phyloP scores from a whole-genome alignment of 768 basidiomycete genomes.

The Punctularia strigosozonata region DNA sequence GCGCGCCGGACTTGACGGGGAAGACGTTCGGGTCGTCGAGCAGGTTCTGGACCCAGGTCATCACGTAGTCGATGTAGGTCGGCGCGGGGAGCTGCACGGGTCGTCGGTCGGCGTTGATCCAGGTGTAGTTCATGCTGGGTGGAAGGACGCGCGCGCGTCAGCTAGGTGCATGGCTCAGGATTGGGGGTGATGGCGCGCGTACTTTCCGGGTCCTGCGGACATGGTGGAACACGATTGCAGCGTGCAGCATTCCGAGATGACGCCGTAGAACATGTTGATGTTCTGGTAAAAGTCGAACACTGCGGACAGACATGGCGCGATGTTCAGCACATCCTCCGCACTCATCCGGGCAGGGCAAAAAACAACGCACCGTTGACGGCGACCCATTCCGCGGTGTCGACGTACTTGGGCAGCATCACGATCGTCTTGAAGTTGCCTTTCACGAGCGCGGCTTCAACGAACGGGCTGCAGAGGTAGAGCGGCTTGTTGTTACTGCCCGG shows the following conservation, averaged over 20 bases:
- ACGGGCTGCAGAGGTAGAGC: slow-evolving; percentile 86
- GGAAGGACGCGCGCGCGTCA: not conserved
- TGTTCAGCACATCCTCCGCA: not conserved
- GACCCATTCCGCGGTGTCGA: slow-evolving; percentile 95
- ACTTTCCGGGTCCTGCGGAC: slow-evolving; percentile 77
- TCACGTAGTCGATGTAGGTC: slow-evolving; percentile 95
- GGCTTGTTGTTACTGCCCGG: slow-evolving; percentile 38
- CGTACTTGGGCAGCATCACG: slow-evolving; percentile 90
- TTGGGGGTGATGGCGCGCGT: not conserved
- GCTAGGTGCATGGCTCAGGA: not conserved
- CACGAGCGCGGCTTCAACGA: slow-evolving; percentile 89
- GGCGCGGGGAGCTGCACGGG: slow-evolving; percentile 83
- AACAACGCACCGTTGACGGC: slow-evolving; percentile 74
- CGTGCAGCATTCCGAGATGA: slow-evolving; percentile 88
- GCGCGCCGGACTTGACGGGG: slow-evolving; percentile 87
- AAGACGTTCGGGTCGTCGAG: slow-evolving; percentile 91
- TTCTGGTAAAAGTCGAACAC: slow-evolving; percentile 98
- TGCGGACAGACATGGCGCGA: slow-evolving; percentile 18
- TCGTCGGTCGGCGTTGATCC: slow-evolving; percentile 89
- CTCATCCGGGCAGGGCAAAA: not conserved
- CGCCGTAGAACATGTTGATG: slow-evolving; percentile 93
- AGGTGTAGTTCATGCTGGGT: slow-evolving; percentile 78
- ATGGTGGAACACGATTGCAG: slow-evolving; percentile 83
- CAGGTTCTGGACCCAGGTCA: slow-evolving; percentile 92
- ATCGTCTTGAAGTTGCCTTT: slow-evolving; percentile 99